Evolutionary conservation across 306 rosid genomes (phyloP), one percentile per base, ranked within the genome.

Genomic region (Dryas octopetala): DNA sequence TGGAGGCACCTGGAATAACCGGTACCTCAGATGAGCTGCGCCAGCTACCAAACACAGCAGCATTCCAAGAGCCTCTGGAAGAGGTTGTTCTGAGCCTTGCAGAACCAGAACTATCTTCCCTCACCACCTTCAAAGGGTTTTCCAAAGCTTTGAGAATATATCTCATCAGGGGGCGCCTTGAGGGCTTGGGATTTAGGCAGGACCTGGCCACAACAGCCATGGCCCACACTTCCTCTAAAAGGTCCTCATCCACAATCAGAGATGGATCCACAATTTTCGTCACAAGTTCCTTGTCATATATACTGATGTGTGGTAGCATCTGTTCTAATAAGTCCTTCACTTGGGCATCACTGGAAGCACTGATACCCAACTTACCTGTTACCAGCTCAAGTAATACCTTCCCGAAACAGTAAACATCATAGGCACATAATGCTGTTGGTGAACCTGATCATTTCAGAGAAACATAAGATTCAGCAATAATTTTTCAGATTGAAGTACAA

Each of bases 181-280:
- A 83, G 72, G 97, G 92, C 71, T 89, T 95, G 0, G 97, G 97
- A 73, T 90, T 91, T 61, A 95, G 84, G 79, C 99, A 95, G 60
- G 99, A 92, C 86, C 86, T 89, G 55, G 99, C 99, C 12, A 95
- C 96, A 16, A 95, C 88, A 17, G 99, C 96, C 87, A 95, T 87
- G 57, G 97, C 97, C 99, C 99, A 92, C 40, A 92, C 97, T 86
- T 95, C 99, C 84, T 95, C 99, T 71, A 95, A 75, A 69, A 95
- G 80, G 86, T 95, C 99, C 67, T 95, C 99, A 28, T 92, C 97
- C 16, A 95, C 87, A 16, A 89, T 87, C 78, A 95, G 59, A 62
- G 93, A 85, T 2, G 99, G 97, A 78, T 95, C 99, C 6, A 91
- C 78, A 57, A 95, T 90, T 79, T 90, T 95, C 0, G 88, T 87